phyloP scores from a whole-genome alignment of 495 filamentous ascomycete genomes.

The Penicillium crystallinum region DNA sequence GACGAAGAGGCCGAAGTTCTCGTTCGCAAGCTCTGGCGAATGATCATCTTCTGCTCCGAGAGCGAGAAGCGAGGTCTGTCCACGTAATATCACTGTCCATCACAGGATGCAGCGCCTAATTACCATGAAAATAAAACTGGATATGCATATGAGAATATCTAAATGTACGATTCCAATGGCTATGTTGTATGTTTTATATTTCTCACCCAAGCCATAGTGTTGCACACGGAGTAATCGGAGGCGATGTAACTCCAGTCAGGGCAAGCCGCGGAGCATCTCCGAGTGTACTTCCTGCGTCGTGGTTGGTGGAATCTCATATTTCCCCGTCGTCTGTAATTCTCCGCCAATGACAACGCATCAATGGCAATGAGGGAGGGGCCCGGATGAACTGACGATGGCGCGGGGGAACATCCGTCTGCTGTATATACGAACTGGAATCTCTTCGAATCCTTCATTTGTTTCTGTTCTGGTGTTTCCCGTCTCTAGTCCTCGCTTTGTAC shows the following conservation, averaged over 20 bases:
- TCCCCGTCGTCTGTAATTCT: constrained; percentile 17
- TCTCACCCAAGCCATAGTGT: background rate
- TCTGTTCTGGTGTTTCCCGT: constrained; percentile 1
- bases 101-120: background rate
- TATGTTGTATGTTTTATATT: background rate
- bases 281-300: constrained; percentile 9
- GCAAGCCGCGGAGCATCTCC: constrained; percentile 26
- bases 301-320: constrained; percentile 29
- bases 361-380: constrained; percentile 10
- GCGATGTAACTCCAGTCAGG: background rate
- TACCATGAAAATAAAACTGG: background rate
- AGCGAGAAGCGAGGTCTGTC: constrained; percentile 87
- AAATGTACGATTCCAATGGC: background rate
- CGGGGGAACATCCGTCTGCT: constrained; percentile 17
- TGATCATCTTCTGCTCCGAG: constrained; percentile 98
- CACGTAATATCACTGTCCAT: constrained; percentile 35
- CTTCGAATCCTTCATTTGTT: background rate
- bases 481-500: background rate
- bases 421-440: constrained; percentile 24
- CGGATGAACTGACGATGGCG: constrained; percentile 17
- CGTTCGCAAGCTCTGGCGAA: constrained; percentile 95
- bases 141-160: background rate
- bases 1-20: constrained; percentile 93
- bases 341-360: constrained; percentile 27
- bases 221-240: background rate